These are phyloP conservation scores for Entonaema liquescens DNA, from an alignment of 495 filamentous ascomycete species.

Conservation along the genomic window DNA sequence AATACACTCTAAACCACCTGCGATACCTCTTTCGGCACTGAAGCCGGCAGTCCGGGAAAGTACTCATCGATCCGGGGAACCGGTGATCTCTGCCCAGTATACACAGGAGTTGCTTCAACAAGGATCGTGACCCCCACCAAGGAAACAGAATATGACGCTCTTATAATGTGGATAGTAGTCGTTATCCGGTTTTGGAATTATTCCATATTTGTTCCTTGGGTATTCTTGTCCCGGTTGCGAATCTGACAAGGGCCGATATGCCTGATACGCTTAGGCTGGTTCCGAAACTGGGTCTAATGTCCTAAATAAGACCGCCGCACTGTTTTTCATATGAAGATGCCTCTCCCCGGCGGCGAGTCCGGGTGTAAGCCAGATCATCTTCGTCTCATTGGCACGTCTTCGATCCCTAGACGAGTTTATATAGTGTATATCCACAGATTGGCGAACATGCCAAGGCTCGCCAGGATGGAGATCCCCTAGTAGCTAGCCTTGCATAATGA, in stretches of 20 bases:
- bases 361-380: neutral
- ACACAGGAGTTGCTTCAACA: slow-evolving; percentile 11
- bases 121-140: slow-evolving; percentile 36
- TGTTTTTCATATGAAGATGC: slow-evolving; percentile 11
- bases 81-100: slow-evolving; percentile 20
- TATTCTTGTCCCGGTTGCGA: slow-evolving; percentile 27
- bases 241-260: slow-evolving; percentile 40
- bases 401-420: neutral
- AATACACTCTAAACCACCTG: neutral
- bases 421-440: slow-evolving; percentile 35
- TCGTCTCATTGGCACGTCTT: slow-evolving; percentile 22
- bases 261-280: slow-evolving; percentile 18
- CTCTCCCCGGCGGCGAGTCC: slow-evolving; percentile 10
- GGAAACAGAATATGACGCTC: slow-evolving; percentile 3
- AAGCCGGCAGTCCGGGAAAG: slow-evolving; percentile 34
- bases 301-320: slow-evolving; percentile 3
- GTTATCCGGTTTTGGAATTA: slow-evolving; percentile 11
- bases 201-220: slow-evolving; percentile 27
- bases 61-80: slow-evolving; percentile 22
- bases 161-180: slow-evolving; percentile 13
- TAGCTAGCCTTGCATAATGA: slow-evolving; percentile 1
- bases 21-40: slow-evolving; percentile 17
- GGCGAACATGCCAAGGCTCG: slow-evolving; percentile 23
- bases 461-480: slow-evolving; percentile 1
- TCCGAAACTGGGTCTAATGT: slow-evolving; percentile 15